These are phyloP conservation scores for Yamadazyma kitorensis DNA, from an alignment of 805 yeast species.

Conservation along the genomic window DNA sequence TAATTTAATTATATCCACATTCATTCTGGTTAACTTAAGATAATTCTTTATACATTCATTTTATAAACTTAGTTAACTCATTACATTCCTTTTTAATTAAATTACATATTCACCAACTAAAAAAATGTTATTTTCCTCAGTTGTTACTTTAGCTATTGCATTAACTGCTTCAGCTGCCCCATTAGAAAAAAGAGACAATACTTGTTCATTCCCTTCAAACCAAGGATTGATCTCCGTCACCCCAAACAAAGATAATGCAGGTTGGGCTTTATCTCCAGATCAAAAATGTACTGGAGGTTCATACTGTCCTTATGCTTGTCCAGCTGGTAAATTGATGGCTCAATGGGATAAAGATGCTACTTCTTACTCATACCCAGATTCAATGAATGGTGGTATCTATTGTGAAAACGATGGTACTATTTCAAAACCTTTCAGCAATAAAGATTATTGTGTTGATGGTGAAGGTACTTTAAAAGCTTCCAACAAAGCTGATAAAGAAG, in stretches of 20 bases:
- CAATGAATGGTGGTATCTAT: constrained; percentile 79
- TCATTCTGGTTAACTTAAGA: neutral
- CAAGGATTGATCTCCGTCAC: constrained; percentile 72
- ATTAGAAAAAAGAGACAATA: constrained; percentile 29
- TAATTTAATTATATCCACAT: too few species aligned
- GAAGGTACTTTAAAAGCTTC: constrained; percentile 66
- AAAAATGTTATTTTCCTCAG: constrained; percentile 9
- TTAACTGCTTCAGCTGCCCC: constrained; percentile 19
- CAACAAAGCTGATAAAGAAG: constrained; percentile 55
- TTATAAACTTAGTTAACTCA: neutral
- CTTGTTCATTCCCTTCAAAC: constrained; percentile 67
- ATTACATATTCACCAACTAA: neutral
- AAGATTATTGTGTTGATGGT: constrained; percentile 72
- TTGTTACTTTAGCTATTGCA: constrained; percentile 17
- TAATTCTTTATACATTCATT: constrained; percentile 5
- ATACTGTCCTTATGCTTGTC: constrained; percentile 90
- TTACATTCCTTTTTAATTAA: neutral
- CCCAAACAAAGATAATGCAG: constrained; percentile 55
- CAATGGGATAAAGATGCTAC: constrained; percentile 85
- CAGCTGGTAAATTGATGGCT: constrained; percentile 81
- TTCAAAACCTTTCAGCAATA: constrained; percentile 55
- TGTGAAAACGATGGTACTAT: constrained; percentile 71
- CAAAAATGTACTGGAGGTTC: constrained; percentile 69
- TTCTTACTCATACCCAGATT: constrained; percentile 71
- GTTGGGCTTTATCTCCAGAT: constrained; percentile 86